Conservation (phyloP, 345 rosid species). For the Hibiscus trionum region DNA sequence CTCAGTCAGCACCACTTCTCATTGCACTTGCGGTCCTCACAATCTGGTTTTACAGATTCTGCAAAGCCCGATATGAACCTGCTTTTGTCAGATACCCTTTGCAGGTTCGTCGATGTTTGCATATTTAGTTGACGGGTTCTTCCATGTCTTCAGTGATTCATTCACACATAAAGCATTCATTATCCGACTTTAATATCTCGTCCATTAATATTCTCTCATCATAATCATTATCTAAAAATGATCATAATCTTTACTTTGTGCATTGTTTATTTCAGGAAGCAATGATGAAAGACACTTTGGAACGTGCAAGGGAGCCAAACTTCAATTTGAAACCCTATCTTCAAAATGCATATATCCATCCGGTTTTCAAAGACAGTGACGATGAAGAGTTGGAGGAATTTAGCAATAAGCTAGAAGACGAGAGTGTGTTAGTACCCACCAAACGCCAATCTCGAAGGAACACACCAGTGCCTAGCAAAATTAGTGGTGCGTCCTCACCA, state of each 20-base stretch:
- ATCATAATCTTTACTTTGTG: neutral
- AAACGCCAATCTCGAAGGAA: conserved; percentile 50
- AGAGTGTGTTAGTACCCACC: conserved; percentile 62
- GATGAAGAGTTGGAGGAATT: conserved; percentile 6
- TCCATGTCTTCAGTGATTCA: neutral
- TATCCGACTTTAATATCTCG: neutral
- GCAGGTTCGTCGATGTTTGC: conserved; percentile 39
- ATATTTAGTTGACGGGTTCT: neutral
- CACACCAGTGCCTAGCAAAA: conserved; percentile 46
- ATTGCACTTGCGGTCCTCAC: conserved; percentile 71
- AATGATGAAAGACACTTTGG: conserved; percentile 88
- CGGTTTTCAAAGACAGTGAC: conserved; percentile 21
- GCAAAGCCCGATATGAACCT: conserved; percentile 73
- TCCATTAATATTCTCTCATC: neutral
- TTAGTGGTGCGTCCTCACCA: conserved; percentile 34
- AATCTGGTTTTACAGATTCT: conserved; percentile 51
- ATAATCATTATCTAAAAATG: neutral
- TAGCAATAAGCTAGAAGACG: conserved; percentile 33
- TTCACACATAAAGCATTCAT: neutral
- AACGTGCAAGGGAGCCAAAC: conserved; percentile 64
- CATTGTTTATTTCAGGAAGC: conserved; percentile 58
- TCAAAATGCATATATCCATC: conserved; percentile 58
- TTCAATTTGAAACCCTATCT: conserved; percentile 64
- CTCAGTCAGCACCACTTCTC: conserved; percentile 63
- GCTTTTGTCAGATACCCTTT: conserved; percentile 69